Evolutionary conservation across 345 rosid genomes (phyloP).

Genomic region (Hypericum androsaemum): DNA sequence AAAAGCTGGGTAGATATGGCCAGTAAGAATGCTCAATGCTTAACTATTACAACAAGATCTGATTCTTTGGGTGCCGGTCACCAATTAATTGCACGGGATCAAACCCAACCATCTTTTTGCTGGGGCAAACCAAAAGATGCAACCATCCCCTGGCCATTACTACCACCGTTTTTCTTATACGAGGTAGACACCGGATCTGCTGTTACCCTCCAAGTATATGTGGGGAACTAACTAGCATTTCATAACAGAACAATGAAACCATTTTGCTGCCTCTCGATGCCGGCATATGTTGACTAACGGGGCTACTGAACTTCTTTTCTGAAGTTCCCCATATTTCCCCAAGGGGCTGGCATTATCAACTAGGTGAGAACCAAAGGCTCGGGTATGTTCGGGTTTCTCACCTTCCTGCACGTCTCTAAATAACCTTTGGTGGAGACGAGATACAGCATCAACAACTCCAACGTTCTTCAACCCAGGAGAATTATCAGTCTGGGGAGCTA

Average conservation of each 20-base stretch:
- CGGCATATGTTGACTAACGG: constrained; percentile 20
- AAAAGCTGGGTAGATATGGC: no score
- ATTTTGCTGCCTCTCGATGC: constrained; percentile 40
- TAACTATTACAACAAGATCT: no score
- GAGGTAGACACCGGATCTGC: constrained; percentile 29
- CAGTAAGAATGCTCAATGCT: no score
- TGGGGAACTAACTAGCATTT: constrained; percentile 27
- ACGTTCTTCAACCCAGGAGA: constrained; percentile 24
- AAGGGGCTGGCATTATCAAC: constrained; percentile 26
- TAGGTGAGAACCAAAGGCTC: constrained; percentile 11
- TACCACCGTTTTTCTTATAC: constrained; percentile 24
- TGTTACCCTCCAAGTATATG: constrained; percentile 21
- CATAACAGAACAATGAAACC: constrained; percentile 31
- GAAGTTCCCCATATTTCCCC: constrained; percentile 26
- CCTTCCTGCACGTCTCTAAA: constrained; percentile 35
- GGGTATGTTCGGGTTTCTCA: constrained; percentile 20
- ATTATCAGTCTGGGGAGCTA: constrained; percentile 29
- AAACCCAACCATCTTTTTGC: constrained; percentile 41
- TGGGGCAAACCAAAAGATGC: constrained; percentile 20
- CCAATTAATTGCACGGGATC: background rate
- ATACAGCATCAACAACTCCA: constrained; percentile 21
- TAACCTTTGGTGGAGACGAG: constrained; percentile 34
- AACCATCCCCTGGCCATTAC: constrained; percentile 28
- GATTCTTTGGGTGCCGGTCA: no score
- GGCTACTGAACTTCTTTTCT: constrained; percentile 24